Evolutionary conservation across 176 grass and related monocot genomes (phyloP), one percentile per base, ranked within the genome.

Genomic region (Themeda triandra): DNA sequence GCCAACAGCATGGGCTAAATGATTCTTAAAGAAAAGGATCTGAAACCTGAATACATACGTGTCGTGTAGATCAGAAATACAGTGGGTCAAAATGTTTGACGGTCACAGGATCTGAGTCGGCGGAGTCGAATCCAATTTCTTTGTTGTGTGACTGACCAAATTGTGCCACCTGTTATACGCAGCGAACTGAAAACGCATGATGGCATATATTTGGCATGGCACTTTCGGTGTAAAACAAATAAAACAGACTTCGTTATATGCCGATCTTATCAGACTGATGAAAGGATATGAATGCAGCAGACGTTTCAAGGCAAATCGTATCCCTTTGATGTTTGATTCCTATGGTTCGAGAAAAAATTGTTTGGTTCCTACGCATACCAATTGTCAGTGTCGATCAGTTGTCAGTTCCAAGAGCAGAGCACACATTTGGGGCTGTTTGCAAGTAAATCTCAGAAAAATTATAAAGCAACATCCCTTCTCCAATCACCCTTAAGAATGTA

Each of bases 21-120:
- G 48, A 32, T 76, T 62, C 45, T 40, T 32, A 33, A 79, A 13
- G 13, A 51, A 63, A 24, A 76, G 23, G 19, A 49, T 70, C 49
- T 14, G 82, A 49, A 78, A 65, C 41, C 6, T 68, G 44, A 9
- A 51, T 89, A 88, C 65, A 51, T 89, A 83, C 74, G 73, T 78
- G 86, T 54, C 86, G 51, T 13, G 19, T 24, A 41, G 18, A n/a
- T 54, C 13, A 37, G 69, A 10, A 36, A 59, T 27, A 71, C 53
- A 46, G 8, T 6, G 53, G 27, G 54, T 48, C 33, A 1, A 75
- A 21, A 81, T 80, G 62, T 69, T 80, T 80, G 81, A 84, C 75
- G 59, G 32, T 71, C 77, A 46, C 25, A 60, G 46, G 35, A 77
- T 85, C 48, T 68, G 46, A 87, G 75, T 82, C 18, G 48, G 14